phyloP scores from a whole-genome alignment of 768 basidiomycete genomes.

The Obba rivulosa region DNA sequence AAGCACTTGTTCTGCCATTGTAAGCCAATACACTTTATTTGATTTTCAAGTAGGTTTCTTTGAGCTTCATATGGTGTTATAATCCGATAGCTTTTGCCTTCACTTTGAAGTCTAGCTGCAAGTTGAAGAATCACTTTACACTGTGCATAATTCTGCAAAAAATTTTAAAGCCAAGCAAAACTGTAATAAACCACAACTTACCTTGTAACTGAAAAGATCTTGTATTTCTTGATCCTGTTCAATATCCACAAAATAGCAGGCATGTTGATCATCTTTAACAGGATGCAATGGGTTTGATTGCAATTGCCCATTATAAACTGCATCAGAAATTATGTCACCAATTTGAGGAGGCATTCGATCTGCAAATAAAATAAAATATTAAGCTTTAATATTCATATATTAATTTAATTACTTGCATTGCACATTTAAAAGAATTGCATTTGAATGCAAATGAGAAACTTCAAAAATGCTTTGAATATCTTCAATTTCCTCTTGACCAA shows the following conservation, averaged over 20 bases:
- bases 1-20: conserved; percentile 66
- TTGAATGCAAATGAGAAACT: conserved; percentile 46
- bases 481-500: conserved; percentile 64
- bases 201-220: conserved; percentile 35
- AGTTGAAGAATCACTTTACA: conserved; percentile 49
- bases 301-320: conserved; percentile 59
- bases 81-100: conserved; percentile 49
- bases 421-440: conserved; percentile 55
- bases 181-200: conserved; percentile 13
- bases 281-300: conserved; percentile 47
- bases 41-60: conserved; percentile 49
- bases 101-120: conserved; percentile 48
- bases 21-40: conserved; percentile 44
- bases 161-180: neutral
- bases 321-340: conserved; percentile 64
- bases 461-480: conserved; percentile 77
- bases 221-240: conserved; percentile 28
- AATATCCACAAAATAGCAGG: conserved; percentile 68
- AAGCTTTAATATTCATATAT: conserved; percentile 7
- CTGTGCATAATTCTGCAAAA: conserved; percentile 55
- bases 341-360: conserved; percentile 84
- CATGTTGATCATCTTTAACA: conserved; percentile 34
- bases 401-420: conserved; percentile 51
- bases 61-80: conserved; percentile 84
- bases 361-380: conserved; percentile 25